Base-by-base conservation (phyloP, 352 stramenopile species). In the Globisporangium cylindrosporum region DNA sequence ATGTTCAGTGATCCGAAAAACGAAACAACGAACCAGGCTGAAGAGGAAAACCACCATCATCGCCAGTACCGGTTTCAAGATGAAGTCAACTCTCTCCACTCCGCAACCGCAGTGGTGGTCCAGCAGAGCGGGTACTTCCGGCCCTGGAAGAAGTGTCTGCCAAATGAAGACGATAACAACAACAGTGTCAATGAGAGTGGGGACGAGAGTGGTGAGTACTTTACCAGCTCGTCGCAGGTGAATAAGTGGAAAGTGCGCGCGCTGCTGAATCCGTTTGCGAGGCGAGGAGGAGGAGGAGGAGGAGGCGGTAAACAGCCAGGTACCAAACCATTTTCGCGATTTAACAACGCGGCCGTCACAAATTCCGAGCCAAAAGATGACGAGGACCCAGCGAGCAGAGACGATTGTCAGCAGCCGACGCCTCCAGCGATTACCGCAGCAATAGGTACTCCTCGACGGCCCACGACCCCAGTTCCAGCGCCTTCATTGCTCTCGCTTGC, bases 201-300 rank as follows among this genome's bases (percentile, higher is more conserved):
- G 20, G 59, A 65, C 15, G 24, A 59, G 15, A 20, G 14, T 59
- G 18, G 54, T 5, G 27, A 41, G 27, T 14, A 32, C 25, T 43
- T 18, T 14, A 41, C 24, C 22, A 22, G 24, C 4, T 56, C 53
- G 18, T 24, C 65, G 22, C 64, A 69, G 1, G 55, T 59, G 15
- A 92, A 92, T 71, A 92, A 92, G 61, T 92, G 84, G 84, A 90
- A 88, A 69, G 76, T 77, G n/a, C 78, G 84, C 1, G 84, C 84
- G 12, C 69, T 92, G 14, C 68, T 85, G 22, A 87, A 92, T 70
- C 84, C 84, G 20, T 92, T 92, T 65, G 84, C 82, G 38, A 90
- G 87, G 66, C 72, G 77, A 24, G 54, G 27, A 6, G 36, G 36
- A 14, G 41, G 14, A 14, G 41, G 14, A 20, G 53, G 53, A 4